phyloP scores from a whole-genome alignment of 2,329 filamentous ascomycete genomes.

The Dissoconium aciculare region DNA sequence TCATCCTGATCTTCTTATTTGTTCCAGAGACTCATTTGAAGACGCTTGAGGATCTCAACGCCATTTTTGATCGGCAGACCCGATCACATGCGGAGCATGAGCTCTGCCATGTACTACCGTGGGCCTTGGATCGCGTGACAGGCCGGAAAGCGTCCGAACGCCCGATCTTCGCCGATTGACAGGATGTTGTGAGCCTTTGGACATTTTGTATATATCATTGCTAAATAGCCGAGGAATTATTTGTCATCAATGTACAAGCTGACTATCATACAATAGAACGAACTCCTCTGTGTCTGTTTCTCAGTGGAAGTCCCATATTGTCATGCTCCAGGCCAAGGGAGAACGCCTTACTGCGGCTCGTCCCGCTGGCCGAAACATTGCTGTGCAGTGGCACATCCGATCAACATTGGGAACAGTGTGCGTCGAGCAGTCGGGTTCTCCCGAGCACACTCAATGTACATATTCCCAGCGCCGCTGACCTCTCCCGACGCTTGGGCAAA shows the following conservation, averaged over 20 bases:
- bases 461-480: too few relatives aligned
- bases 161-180: constrained; percentile 1
- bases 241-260: too few relatives aligned
- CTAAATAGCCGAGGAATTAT: too few relatives aligned
- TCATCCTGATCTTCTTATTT: constrained; percentile 49
- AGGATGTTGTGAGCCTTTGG: too few relatives aligned
- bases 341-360: not conserved
- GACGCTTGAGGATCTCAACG: constrained; percentile 34
- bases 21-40: constrained; percentile 32
- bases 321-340: too few relatives aligned
- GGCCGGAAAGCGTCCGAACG: not conserved
- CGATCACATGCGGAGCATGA: constrained; percentile 6
- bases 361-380: not conserved
- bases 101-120: constrained; percentile 4
- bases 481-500: not conserved
- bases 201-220: too few relatives aligned
- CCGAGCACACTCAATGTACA: constrained; percentile 1
- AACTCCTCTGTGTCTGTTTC: too few relatives aligned
- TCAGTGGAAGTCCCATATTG: too few relatives aligned
- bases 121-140: not conserved
- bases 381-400: not conserved
- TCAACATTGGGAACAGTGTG: not conserved
- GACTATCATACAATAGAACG: too few relatives aligned
- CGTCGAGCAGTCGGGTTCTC: constrained; percentile 1
- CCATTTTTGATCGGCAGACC: constrained; percentile 26